A percentile compares a stretch with the other conserved stretches of the same genome.
phyloP scores from a whole-genome alignment of 306 rosid genomes.

The Crotalaria pallida region DNA sequence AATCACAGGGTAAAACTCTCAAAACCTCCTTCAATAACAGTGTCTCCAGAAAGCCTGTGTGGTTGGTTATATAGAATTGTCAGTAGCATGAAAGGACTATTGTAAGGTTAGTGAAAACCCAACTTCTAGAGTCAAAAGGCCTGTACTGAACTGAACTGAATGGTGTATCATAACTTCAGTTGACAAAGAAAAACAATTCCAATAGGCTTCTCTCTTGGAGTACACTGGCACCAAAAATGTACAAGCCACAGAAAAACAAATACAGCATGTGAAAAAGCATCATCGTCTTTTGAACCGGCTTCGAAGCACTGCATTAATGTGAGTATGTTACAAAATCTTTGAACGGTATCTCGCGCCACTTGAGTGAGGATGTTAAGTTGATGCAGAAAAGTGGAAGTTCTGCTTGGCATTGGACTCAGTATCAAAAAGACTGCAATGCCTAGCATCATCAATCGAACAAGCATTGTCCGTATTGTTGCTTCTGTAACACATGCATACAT shows the following conservation, averaged over 20 bases:
- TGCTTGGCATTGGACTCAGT: conserved; percentile 14
- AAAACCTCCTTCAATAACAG: conserved; percentile 22
- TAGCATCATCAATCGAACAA: conserved; percentile 25
- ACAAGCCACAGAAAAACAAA: conserved; percentile 21
- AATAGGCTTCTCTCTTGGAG: conserved; percentile 25
- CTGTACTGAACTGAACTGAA: conserved; percentile 30
- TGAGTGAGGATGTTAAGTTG: conserved; percentile 18
- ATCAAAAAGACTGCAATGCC: conserved; percentile 20
- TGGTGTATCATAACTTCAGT: conserved; percentile 25
- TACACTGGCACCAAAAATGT: conserved; percentile 24
- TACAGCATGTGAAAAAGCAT: conserved; percentile 18
- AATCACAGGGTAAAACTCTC: conserved; percentile 27
- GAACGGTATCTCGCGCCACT: conserved; percentile 23
- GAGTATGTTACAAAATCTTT: conserved; percentile 25
- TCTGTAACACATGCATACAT: conserved; percentile 36
- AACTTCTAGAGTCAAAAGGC: conserved; percentile 24
- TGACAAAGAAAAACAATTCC: not conserved
- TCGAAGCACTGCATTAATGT: conserved; percentile 26
- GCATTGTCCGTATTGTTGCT: conserved; percentile 28
- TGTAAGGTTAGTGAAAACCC: conserved; percentile 26
- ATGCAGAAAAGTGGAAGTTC: conserved; percentile 27
- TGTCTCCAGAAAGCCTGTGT: conserved; percentile 17
- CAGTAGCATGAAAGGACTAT: conserved; percentile 13
- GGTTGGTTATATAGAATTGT: conserved; percentile 19
- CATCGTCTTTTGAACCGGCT: conserved; percentile 18